A percentile compares a stretch with the other conserved stretches of the same genome.
Conservation (phyloP, 2,329 filamentous ascomycete genomes). For the Acrocalymma vagum region DNA sequence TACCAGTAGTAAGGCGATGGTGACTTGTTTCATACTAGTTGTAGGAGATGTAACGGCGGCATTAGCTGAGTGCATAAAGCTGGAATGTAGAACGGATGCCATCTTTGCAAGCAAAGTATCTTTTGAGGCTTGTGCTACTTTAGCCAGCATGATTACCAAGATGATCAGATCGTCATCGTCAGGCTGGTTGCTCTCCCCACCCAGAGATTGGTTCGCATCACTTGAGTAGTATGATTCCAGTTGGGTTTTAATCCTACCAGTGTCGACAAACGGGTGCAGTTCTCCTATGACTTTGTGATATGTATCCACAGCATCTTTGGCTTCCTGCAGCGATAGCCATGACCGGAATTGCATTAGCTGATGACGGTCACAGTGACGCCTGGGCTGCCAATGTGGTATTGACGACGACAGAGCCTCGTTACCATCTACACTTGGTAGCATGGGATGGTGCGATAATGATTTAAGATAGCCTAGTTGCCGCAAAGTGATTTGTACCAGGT, state of each 20-base stretch:
- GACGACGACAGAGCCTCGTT: not conserved
- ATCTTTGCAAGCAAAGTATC: not conserved
- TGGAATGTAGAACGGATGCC: not conserved
- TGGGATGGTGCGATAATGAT: not conserved
- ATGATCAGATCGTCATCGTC: not conserved
- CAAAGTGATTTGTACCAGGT: conserved; percentile 1
- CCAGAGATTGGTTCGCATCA: too few species aligned
- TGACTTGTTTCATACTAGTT: not conserved
- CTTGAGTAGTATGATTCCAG: too few species aligned
- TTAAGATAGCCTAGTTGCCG: not conserved
- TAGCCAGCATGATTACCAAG: not conserved
- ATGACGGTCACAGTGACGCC: not conserved
- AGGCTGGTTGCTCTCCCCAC: too few species aligned
- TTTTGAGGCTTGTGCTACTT: not conserved
- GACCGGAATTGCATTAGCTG: not conserved
- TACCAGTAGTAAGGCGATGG: conserved; percentile 1
- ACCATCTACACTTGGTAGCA: not conserved
- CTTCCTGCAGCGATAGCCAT: not conserved
- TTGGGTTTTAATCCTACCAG: conserved; percentile 1
- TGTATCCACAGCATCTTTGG: not conserved
- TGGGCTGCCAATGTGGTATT: not conserved
- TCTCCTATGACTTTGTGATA: conserved; percentile 1
- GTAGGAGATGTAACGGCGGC: not conserved
- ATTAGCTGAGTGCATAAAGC: conserved; percentile 1
- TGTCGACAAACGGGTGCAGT: conserved; percentile 1